Base-by-base conservation (phyloP, 768 basidiomycete genomes). In the Leccinum obscurum region DNA sequence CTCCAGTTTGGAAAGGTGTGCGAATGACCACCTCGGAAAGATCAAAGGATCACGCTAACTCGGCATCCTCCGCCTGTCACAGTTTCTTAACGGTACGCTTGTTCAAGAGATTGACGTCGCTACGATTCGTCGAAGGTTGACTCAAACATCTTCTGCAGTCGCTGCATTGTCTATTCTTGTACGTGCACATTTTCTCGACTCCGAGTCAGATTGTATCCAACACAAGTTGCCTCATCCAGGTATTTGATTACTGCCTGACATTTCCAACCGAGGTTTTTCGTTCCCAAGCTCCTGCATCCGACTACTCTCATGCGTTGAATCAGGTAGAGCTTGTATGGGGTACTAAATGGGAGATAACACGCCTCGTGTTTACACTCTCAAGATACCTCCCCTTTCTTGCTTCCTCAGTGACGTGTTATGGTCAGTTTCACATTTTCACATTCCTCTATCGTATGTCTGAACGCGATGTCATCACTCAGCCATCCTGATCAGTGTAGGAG, bases 341-440 rank as follows among this genome's bases (percentile, higher is more conserved):
- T 10, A 55, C 65, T 6, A 65, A 56, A 41, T 73, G 70, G 70
- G 61, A 56, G 15, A 22, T 26, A 5, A 41, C 71, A 26, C 69
- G 70, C 35, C 35, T 65, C 28, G 54, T 73, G 9, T 71, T 71
- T 52, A 66, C 69, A 5, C 6, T 71, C 9, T 58, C 71, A 50
- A 71, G 70, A 63, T 73, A 73, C 59, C 55, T 73, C 28, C 54
- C 72, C 28, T 69, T 71, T 37, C 1, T 71, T 52, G 46, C 65
- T 8, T 57, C 63, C 17, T 56, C 59, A 0, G 28, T 68, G n/a
- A 57, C 68, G 6, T 67, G 65, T 32, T 70, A 66, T 53, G 55
- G 70, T 68, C 13, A 1, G 62, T 60, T 30, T 53, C 39, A 39
- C 39, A 8, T 41, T 58, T 11, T 22, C 39, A 6, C 30, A 39